Conservation (phyloP, 2,329 filamentous ascomycete genomes). For the Stromatinia cepivora region DNA sequence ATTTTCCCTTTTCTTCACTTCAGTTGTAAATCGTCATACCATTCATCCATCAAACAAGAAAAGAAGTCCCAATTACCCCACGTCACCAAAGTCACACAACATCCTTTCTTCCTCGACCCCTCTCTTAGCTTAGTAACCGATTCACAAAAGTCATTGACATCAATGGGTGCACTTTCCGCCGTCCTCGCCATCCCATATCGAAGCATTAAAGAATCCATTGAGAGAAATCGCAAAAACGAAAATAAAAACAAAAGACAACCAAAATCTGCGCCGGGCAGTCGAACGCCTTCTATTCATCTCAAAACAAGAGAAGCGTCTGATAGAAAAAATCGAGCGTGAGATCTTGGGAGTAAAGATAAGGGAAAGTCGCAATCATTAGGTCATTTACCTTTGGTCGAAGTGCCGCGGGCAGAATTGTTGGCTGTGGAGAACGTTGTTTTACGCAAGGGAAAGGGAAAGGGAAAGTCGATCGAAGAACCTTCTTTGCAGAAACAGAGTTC, state of each 20-base stretch:
- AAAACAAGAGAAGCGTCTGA: neutral
- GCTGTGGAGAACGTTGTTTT: neutral
- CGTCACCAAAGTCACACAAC: constrained; percentile 15
- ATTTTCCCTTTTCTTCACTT: too few relatives aligned
- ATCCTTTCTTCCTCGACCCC: neutral
- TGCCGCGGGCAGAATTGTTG: constrained; percentile 1
- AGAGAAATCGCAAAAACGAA: neutral
- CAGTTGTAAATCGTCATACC: neutral
- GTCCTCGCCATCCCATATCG: constrained; percentile 25
- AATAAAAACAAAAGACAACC: constrained; percentile 3
- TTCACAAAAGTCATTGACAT: neutral
- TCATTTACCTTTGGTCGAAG: constrained; percentile 5
- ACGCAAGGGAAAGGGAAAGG: neutral
- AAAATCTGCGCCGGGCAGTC: constrained; percentile 6
- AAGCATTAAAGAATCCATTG: constrained; percentile 25
- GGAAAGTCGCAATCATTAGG: constrained; percentile 22
- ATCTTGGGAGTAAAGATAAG: neutral
- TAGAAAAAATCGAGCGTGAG: neutral
- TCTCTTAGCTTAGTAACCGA: neutral
- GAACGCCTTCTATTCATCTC: neutral
- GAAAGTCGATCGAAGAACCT: constrained; percentile 4
- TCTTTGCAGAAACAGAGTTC: neutral
- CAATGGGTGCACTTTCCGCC: constrained; percentile 33
- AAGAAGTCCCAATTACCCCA: constrained; percentile 21
- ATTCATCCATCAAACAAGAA: constrained; percentile 7